Conservation (phyloP, 2,329 filamentous ascomycete genomes). For the Paecilomyces variotii region DNA sequence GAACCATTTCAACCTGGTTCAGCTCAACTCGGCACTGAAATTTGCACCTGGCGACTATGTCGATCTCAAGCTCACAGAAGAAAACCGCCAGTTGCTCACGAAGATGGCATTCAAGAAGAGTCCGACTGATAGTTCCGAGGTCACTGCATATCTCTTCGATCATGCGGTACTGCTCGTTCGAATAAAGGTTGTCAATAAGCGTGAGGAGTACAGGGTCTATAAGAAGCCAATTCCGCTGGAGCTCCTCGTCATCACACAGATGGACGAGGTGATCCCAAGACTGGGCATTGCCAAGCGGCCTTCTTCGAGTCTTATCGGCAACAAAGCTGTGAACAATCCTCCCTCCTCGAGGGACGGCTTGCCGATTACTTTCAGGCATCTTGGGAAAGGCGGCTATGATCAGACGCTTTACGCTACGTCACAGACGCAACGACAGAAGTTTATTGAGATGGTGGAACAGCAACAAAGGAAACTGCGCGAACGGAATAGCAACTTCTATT, state of each 20-base stretch:
- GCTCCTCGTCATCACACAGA: constrained; percentile 84
- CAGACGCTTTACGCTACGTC: constrained; percentile 81
- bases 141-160: constrained; percentile 92
- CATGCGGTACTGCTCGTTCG: constrained; percentile 88
- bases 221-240: constrained; percentile 91
- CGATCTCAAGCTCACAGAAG: constrained; percentile 88
- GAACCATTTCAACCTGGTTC: constrained; percentile 91
- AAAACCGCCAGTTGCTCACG: constrained; percentile 85
- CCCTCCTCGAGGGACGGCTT: constrained; percentile 63
- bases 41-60: constrained; percentile 86
- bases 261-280: constrained; percentile 89
- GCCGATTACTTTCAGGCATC: constrained; percentile 91
- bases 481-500: constrained; percentile 60
- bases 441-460: constrained; percentile 89
- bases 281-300: constrained; percentile 74
- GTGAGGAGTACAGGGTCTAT: constrained; percentile 91
- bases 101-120: constrained; percentile 92
- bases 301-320: constrained; percentile 71
- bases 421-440: constrained; percentile 82
- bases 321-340: constrained; percentile 44
- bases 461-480: constrained; percentile 82
- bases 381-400: constrained; percentile 93
- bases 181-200: constrained; percentile 85
- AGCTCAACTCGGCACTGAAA: constrained; percentile 82
- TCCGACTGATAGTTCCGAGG: constrained; percentile 77